Percentiles rank a stretch among this genome's conserved stretches.
Evolutionary conservation across 2,329 filamentous ascomycete species (phyloP).

Genomic region (Xylariaceae sp.): DNA sequence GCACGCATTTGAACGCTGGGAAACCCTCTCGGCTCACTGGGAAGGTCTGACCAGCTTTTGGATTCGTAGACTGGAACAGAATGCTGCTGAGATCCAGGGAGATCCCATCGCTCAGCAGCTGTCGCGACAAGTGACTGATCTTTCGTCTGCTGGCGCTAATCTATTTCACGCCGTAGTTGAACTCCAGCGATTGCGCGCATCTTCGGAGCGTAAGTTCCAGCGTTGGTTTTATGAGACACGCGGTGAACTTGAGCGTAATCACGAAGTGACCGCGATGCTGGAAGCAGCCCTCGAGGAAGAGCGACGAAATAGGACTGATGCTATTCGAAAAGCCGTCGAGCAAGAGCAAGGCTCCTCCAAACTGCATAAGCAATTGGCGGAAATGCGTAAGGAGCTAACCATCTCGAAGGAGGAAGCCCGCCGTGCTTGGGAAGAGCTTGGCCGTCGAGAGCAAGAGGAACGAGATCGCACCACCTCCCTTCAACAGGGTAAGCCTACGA

Average conservation of each 20-base stretch:
- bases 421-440: slow-evolving; percentile 94
- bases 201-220: slow-evolving; percentile 96
- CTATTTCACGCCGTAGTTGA: slow-evolving; percentile 97
- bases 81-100: slow-evolving; percentile 75
- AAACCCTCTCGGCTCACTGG: slow-evolving; percentile 95
- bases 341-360: slow-evolving; percentile 65
- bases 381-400: slow-evolving; percentile 87
- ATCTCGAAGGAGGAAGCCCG: slow-evolving; percentile 96
- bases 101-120: slow-evolving; percentile 84
- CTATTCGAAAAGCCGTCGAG: slow-evolving; percentile 61
- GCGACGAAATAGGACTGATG: slow-evolving; percentile 63
- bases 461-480: slow-evolving; percentile 81
- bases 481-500: slow-evolving; percentile 78
- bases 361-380: slow-evolving; percentile 72
- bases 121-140: slow-evolving; percentile 88
- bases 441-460: slow-evolving; percentile 87
- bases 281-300: slow-evolving; percentile 72
- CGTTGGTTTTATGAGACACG: slow-evolving; percentile 97
- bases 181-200: slow-evolving; percentile 85
- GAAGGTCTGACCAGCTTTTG: slow-evolving; percentile 96
- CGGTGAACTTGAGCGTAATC: slow-evolving; percentile 77
- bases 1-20: slow-evolving; percentile 97
- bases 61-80: slow-evolving; percentile 89
- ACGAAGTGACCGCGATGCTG: slow-evolving; percentile 78
- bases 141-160: slow-evolving; percentile 96